Evolutionary conservation across 192 early-diverging fungal species (phyloP), one percentile per base, ranked within the genome.

Genomic region (Rhizoclosmatium sp.): DNA sequence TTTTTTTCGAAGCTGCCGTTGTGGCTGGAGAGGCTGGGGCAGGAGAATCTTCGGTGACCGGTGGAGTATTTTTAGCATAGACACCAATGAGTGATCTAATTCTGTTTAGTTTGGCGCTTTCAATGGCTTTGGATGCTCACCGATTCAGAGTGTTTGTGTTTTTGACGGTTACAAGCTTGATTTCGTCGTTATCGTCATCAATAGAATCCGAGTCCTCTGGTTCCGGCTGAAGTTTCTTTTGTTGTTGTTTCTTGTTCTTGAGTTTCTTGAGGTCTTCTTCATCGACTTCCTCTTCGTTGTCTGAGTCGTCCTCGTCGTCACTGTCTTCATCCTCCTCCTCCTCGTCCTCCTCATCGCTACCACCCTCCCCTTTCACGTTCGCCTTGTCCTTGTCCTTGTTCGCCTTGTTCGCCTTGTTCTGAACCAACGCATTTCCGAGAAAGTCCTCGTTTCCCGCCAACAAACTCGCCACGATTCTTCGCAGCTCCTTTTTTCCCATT

Each of bases 61-160:
- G 44, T 14, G 54, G 44, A 44, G 21, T 40, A n/a, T 3, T 42
- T 41, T 72, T 72, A 21, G 70, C 70, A 51, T 72, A 72, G 14
- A 72, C 70, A 12, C 70, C 70, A 3, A 72, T 19, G n/a, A 72
- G 54, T 23, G 49, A 59, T 59, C 70, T 72, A 39, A 12, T 21
- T 19, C 3, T 3, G 16, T 31, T 40, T 31, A 31, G 31, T 31
- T 31, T 31, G 31, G 31, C 31, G 31, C 31, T 31, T 31, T 31
- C 31, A 31, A 31, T 31, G 0, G 31, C 31, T 31, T 31, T 42
- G 45, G 16, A 40, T 42, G 0, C 67, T 47, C 45, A 42, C 70
- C 51, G 7, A 41, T 72, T 72, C 19, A 72, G 40, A 59, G 70
- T 39, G 48, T 72, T 72, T 39, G 70, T 72, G 44, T 72, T 51